These are phyloP conservation scores for Pleurotus eryngii DNA, from an alignment of 768 basidiomycete genomes.

Conservation along the genomic window DNA sequence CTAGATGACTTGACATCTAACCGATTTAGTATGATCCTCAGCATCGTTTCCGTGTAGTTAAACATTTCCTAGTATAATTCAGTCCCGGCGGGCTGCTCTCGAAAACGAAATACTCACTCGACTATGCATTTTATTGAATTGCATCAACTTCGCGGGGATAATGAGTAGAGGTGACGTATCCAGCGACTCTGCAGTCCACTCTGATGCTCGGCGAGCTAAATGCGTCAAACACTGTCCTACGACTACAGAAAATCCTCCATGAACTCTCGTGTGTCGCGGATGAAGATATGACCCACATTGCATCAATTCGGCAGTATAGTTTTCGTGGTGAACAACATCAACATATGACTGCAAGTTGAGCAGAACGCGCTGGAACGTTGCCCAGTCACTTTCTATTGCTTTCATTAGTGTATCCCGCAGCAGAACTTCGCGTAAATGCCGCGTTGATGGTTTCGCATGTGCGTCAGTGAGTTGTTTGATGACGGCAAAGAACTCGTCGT, in stretches of 20 bases:
- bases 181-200: conserved; percentile 43
- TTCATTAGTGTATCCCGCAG: conserved; percentile 55
- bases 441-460: conserved; percentile 28
- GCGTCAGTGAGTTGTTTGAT: conserved; percentile 44
- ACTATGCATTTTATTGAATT: conserved; percentile 56
- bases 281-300: conserved; percentile 38
- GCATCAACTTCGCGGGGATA: conserved; percentile 49
- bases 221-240: conserved; percentile 50
- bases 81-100: conserved; percentile 4
- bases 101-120: conserved; percentile 35
- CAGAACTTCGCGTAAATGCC: conserved; percentile 42
- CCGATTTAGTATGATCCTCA: conserved; percentile 51
- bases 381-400: conserved; percentile 46
- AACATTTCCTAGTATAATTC: conserved; percentile 49
- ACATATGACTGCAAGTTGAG: conserved; percentile 57
- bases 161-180: conserved; percentile 56
- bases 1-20: conserved; percentile 40
- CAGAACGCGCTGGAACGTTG: conserved; percentile 48
- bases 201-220: conserved; percentile 56
- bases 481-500: conserved; percentile 48
- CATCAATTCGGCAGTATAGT: conserved; percentile 50
- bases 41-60: conserved; percentile 52
- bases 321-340: conserved; percentile 52
- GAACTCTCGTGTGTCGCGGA: background rate
- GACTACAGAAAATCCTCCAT: conserved; percentile 34